phyloP scores from a whole-genome alignment of 2,329 filamentous ascomycete genomes.

The Orbilia brochopaga region DNA sequence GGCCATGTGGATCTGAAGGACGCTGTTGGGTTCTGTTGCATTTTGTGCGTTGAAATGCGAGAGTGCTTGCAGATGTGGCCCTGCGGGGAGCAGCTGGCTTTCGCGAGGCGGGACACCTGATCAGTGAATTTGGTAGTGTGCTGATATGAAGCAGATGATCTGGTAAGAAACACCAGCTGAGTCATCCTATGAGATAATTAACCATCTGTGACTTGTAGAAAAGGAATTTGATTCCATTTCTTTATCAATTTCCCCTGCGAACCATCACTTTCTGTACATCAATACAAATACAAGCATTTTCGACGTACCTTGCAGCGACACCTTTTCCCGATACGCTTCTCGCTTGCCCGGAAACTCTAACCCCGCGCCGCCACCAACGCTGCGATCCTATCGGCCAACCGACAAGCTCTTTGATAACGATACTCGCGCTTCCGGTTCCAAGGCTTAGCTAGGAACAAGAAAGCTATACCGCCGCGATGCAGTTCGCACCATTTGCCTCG shows the following conservation, averaged over 20 bases:
- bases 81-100: too few species aligned
- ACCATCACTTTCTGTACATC: too few species aligned
- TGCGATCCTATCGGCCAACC: neutral
- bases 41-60: constrained; percentile 26
- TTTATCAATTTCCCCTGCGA: too few species aligned
- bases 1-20: neutral
- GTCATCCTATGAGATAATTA: neutral
- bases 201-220: too few species aligned
- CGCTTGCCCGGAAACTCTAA: constrained; percentile 1
- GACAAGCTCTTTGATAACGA: neutral
- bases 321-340: constrained; percentile 7
- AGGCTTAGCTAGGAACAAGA: neutral
- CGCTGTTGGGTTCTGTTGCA: constrained; percentile 26
- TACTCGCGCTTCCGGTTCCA: neutral
- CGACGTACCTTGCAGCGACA: constrained; percentile 28
- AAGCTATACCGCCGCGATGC: constrained; percentile 59
- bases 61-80: constrained; percentile 3
- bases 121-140: constrained; percentile 10
- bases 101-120: constrained; percentile 31
- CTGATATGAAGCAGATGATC: constrained; percentile 32
- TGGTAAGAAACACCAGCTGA: neutral
- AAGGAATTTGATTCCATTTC: too few species aligned
- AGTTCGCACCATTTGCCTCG: constrained; percentile 88
- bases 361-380: neutral
- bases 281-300: too few species aligned